Evolutionary conservation across 768 basidiomycete genomes (phyloP), one percentile per base, ranked within the genome.

Genomic region (Suillus tomentosus): DNA sequence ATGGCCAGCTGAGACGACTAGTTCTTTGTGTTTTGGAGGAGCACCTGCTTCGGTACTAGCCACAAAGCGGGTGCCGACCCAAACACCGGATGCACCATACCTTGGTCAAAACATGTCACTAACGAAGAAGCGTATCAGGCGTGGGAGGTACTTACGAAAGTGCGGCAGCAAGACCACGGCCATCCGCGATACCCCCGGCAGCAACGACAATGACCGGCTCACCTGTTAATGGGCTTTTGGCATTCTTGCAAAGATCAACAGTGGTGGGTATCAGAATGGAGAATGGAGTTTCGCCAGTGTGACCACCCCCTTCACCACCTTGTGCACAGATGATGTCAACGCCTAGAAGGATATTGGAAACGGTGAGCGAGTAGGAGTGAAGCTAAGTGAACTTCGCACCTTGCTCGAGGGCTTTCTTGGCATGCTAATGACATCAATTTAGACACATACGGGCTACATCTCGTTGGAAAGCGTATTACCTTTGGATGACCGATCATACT

Each of bases 291-390:
- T 92, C 89, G 47, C 94, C 92, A 1, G 94, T 94, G 77, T 95
- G 94, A 14, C 93, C 94, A 34, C 94, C 93, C 22, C 92, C 94
- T 76, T 94, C 93, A 19, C 91, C 92, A 40, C 90, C 91, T 74
- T 92, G 92, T 1, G 91, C 93, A 71, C 94, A 93, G 55, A 96
- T 94, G 65, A 95, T 86, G 69, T 96, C 94, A 17, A 94, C 92
- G n/a, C 93, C 92, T 83, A 68, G 7, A 24, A 63, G 19, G 60
- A 51, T 50, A 37, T 51, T 45, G 53, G 17, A 50, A 34, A 31
- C 19, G 39, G n/a, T 47, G 45, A 13, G 19, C 5, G 5, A n/a
- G 53, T 19, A 11, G 51, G 27, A 53, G n/a, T 47, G 8, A 7
- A 60, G 51, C 15, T 45, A 31, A 42, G 31, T 8, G 50, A 42